A percentile compares a stretch with the other conserved stretches of the same genome.
Evolutionary conservation across 345 rosid species (phyloP).

Genomic region (Clausena lansium): DNA sequence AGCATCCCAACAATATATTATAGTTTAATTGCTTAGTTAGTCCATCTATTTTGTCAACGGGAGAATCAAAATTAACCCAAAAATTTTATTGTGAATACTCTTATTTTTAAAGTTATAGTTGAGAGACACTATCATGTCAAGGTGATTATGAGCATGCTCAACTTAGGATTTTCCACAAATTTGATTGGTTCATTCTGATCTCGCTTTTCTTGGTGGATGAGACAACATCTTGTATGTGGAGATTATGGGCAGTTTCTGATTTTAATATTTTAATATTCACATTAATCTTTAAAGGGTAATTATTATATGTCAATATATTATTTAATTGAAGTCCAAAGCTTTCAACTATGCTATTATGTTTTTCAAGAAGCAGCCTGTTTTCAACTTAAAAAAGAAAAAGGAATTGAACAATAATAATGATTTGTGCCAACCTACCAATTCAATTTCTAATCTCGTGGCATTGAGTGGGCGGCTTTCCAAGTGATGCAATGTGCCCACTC

Average conservation of each 20-base stretch:
- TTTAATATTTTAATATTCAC: neutral
- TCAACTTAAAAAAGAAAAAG: neutral
- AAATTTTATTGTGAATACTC: neutral
- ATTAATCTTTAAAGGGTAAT: conserved; percentile 13
- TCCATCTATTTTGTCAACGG: neutral
- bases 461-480: conserved; percentile 17
- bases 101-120: neutral
- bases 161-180: conserved; percentile 11
- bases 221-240: conserved; percentile 17
- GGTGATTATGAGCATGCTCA: conserved; percentile 27
- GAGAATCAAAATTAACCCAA: neutral
- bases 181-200: conserved; percentile 23
- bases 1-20: neutral
- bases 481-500: conserved; percentile 20
- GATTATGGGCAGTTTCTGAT: conserved; percentile 17
- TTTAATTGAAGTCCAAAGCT: neutral
- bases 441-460: neutral
- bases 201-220: conserved; percentile 17
- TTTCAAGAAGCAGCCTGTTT: conserved; percentile 15
- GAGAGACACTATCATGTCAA: conserved; percentile 2
- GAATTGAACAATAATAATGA: conserved; percentile 5
- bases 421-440: conserved; percentile 13
- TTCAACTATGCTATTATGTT: conserved; percentile 15
- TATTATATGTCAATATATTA: neutral
- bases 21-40: too few species aligned